Evolutionary conservation across 129 eudicot genomes (phyloP), one percentile per base, ranked within the genome.

Genomic region (Artemisia tridentata): DNA sequence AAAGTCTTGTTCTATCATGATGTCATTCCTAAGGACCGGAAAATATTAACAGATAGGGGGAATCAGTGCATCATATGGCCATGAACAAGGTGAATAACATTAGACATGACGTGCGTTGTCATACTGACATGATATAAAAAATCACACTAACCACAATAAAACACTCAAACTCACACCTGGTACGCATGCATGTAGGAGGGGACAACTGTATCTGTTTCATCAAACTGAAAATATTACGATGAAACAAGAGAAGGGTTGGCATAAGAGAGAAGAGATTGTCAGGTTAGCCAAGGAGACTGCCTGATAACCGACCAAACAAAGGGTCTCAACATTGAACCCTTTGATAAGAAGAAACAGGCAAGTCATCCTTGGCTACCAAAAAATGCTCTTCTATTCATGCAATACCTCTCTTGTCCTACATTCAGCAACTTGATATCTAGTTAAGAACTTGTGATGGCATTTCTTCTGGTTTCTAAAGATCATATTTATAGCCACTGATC

Each of bases 361-460:
- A 86, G 91, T 83, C 91, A 83, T 83, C 88, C 85, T 86, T 86
- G 88, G 91, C 91, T 85, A 82, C 78, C 84, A 73, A 82, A 83
- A 82, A 1, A 71, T 41, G 56, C 80, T 77, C 85, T 80, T 66
- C 31, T 67, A 63, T 71, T 77, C 81, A 81, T 84, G 85, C 71
- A 78, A 84, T 47, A 61, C 83, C 81, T 72, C 79, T 59, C 78
- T 71, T 74, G 56, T 43, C 23, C 66, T 20, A 14, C 21, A 72
- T 51, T 51, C 19, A 51, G 89, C 84, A 65, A 56, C 69, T 78
- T 41, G n/a, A 52, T 31, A 4, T 25, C 52, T 38, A 14, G 17
- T 11, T 19, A 53, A 45, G 68, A 55, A 23, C 49, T 62, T 45
- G 7, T 23, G 0, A 23, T 23, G 25, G 25, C 25, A 23, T 0